phyloP scores from a whole-genome alignment of 1,284 basidiomycete genomes.

The Malassezia japonica region DNA sequence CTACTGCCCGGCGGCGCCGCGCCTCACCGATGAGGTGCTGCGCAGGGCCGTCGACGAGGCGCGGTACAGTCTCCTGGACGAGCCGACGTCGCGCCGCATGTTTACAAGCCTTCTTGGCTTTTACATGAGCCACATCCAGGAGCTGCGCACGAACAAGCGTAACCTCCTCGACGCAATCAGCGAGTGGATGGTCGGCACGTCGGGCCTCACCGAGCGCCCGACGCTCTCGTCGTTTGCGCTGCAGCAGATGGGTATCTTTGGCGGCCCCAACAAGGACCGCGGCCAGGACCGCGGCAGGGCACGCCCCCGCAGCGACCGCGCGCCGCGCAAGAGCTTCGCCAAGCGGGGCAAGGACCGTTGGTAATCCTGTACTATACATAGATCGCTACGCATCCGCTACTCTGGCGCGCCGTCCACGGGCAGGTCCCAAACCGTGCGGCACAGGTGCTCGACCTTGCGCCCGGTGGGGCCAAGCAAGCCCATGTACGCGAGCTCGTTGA shows the following conservation, averaged over 20 bases:
- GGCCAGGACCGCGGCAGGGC: too few species aligned
- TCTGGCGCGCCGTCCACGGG: constrained; percentile 3
- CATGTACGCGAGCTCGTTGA: constrained; percentile 38
- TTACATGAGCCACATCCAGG: constrained; percentile 17
- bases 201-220: not conserved
- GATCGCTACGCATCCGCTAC: not conserved
- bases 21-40: constrained; percentile 6
- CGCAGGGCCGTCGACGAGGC: constrained; percentile 8
- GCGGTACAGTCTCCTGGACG: constrained; percentile 17
- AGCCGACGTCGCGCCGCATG: not conserved
- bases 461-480: constrained; percentile 34
- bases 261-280: too few species aligned
- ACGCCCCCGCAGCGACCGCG: too few species aligned
- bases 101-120: constrained; percentile 26
- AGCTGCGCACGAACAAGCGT: constrained; percentile 4
- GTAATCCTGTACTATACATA: not conserved
- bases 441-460: constrained; percentile 35
- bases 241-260: too few species aligned
- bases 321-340: too few species aligned
- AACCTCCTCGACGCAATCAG: constrained; percentile 1
- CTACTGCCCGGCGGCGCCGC: constrained; percentile 10
- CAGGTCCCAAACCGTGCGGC: constrained; percentile 39
- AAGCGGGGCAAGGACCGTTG: too few species aligned
- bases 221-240: not conserved
- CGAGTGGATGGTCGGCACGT: not conserved